Base-by-base conservation (phyloP, 2,329 filamentous ascomycete species). In the Botrytis deweyae region DNA sequence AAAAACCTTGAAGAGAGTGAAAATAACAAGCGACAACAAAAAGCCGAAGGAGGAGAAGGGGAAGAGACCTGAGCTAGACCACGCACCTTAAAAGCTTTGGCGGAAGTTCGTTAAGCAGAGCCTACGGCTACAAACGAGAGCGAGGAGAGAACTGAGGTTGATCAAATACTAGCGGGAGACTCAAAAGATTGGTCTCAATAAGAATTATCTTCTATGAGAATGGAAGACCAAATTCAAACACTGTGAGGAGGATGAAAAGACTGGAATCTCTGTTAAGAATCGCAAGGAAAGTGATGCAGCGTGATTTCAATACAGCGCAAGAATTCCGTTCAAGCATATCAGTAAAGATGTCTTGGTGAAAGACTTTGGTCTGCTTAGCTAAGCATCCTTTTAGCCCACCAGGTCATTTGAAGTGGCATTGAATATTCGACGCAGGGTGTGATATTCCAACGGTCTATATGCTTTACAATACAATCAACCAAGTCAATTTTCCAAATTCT, bases 351-450 rank as follows among this genome's bases (percentile, higher is more conserved):
- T 65, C 62, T 33, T 22, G 16, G 4, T 55, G 22, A 38, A 52
- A 67, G 64, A 40, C 65, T 67, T 67, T 40, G 46, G 46, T 1
- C 25, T 67, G 65, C 65, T 67, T 67, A 67, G 46, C 46, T 67
- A 67, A 67, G 46, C 46, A 44, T 42, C 18, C 33, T 44, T 64
- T 64, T n/a, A 40, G 52, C 18, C 16, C 25, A n/a, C 3, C 22
- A 40, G 22, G 25, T 25, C 6, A 29, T 7, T 64, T 64, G 62
- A 20, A 64, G 40, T 42, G 16, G n/a, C 25, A 20, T 7, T n/a
- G 16, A 64, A 42, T 42, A 18, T 10, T 29, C 14, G n/a, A 64
- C 25, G 10, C 40, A 8, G 38, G 29, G 62, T 10, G 25, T n/a
- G 16, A 29, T 29, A 6, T 49, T 49, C 7, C n/a, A 38, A 66